Evolutionary conservation across 2,329 filamentous ascomycete species (phyloP).

Genomic region (Clarireedia paspali): DNA sequence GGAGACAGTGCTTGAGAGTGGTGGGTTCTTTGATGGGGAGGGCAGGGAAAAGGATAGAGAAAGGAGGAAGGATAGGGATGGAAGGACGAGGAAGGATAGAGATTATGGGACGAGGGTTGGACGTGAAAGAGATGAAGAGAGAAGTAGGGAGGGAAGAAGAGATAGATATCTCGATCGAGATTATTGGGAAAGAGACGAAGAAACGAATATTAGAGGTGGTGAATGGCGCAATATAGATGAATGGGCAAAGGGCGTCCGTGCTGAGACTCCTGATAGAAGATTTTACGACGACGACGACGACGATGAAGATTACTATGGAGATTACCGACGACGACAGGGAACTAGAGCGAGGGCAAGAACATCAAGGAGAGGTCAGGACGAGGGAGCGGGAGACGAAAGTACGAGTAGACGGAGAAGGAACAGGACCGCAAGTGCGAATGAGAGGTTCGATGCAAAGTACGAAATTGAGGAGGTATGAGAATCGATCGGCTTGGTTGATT

Average conservation of each 20-base stretch:
- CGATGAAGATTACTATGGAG: too few relatives aligned
- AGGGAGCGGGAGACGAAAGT: background rate
- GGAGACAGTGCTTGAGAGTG: slow-evolving; percentile 44
- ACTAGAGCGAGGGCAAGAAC: background rate
- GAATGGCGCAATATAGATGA: too few relatives aligned
- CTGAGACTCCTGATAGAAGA: too few relatives aligned
- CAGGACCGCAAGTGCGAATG: background rate
- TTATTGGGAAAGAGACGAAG: background rate
- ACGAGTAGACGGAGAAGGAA: background rate
- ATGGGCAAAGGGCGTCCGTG: too few relatives aligned
- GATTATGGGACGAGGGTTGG: slow-evolving; percentile 37
- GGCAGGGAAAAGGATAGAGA: slow-evolving; percentile 35
- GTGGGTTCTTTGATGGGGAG: slow-evolving; percentile 41
- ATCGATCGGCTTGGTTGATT: too few relatives aligned
- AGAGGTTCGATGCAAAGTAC: background rate
- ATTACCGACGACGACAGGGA: background rate
- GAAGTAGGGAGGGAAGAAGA: background rate
- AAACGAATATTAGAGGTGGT: background rate
- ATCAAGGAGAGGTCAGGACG: background rate
- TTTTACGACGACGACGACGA: too few relatives aligned
- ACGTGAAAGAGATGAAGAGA: background rate
- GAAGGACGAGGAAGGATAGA: slow-evolving; percentile 53
- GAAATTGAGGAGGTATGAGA: background rate
- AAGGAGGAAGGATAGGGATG: slow-evolving; percentile 48
- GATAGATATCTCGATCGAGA: background rate